A percentile compares a stretch with the other conserved stretches of the same genome.
These are phyloP conservation scores for Ceratocystis lukuohia DNA, from an alignment of 2,329 filamentous ascomycete species.

Conservation along the genomic window DNA sequence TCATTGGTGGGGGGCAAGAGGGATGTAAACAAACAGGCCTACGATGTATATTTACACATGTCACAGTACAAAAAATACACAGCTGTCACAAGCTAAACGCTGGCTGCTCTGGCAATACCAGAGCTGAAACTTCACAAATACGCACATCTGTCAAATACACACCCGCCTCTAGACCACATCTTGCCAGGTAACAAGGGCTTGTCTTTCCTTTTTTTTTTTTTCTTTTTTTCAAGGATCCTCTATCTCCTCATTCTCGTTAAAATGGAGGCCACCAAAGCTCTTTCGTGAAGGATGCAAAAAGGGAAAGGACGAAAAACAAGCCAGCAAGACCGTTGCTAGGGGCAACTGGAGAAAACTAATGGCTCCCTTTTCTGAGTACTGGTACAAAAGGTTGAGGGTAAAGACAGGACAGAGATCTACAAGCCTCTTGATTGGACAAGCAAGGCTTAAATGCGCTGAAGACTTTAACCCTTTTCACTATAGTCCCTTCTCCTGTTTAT, in stretches of 20 bases:
- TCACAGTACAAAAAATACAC: not conserved
- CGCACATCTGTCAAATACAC: not conserved
- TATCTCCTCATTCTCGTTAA: conserved; percentile 1
- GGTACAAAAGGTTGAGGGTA: not conserved
- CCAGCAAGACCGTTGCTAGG: not conserved
- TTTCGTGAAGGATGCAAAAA: conserved; percentile 1
- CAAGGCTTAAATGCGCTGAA: conserved; percentile 1
- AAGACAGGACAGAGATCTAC: not conserved
- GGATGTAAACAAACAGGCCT: conserved; percentile 13
- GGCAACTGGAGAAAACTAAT: not conserved
- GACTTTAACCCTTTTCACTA: conserved; percentile 3
- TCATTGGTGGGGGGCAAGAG: not conserved
- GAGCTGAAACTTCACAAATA: too few species aligned
- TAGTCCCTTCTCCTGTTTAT: not conserved
- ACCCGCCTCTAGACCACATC: not conserved
- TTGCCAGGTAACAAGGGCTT: not conserved
- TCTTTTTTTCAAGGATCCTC: not conserved
- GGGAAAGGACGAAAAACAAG: not conserved
- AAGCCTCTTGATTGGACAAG: not conserved
- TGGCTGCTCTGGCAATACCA: not conserved
- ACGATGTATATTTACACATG: not conserved
- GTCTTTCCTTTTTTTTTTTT: not conserved
- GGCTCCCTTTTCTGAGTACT: not conserved
- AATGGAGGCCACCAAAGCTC: conserved; percentile 8
- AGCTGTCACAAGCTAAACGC: not conserved